These are phyloP conservation scores for Collybiopsis luxurians DNA, from an alignment of 768 basidiomycete genomes.

Conservation along the genomic window DNA sequence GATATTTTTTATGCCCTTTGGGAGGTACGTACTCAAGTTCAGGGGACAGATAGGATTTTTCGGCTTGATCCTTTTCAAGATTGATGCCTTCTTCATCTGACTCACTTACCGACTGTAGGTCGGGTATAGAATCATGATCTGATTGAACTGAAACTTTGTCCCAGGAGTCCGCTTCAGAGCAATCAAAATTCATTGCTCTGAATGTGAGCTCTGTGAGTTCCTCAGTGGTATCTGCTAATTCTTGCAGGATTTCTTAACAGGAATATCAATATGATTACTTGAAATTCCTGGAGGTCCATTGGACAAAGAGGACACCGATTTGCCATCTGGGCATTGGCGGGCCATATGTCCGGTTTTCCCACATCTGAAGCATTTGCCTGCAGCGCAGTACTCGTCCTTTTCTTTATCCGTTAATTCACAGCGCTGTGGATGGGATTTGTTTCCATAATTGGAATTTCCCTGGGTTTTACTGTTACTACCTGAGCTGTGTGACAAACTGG, in stretches of 20 bases:
- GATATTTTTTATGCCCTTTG: too few relatives aligned
- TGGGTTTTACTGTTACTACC: not conserved
- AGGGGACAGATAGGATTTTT: too few relatives aligned
- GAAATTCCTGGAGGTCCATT: slow-evolving; percentile 6
- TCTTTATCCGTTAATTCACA: slow-evolving; percentile 6
- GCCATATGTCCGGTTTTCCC: slow-evolving; percentile 7
- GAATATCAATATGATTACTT: slow-evolving; percentile 3
- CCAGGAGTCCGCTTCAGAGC: not conserved
- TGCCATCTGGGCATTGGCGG: slow-evolving; percentile 7
- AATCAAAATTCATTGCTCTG: not conserved
- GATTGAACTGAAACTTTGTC: not conserved
- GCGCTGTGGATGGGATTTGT: not conserved
- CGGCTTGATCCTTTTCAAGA: too few relatives aligned
- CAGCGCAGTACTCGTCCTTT: slow-evolving; percentile 6
- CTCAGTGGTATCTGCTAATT: slow-evolving; percentile 2
- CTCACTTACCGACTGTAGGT: not conserved
- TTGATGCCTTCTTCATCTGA: too few relatives aligned
- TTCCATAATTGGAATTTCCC: too few relatives aligned
- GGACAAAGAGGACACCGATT: not conserved
- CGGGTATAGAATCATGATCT: not conserved
- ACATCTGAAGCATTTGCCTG: slow-evolving; percentile 9
- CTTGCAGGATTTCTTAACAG: not conserved
- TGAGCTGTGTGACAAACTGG: too few relatives aligned
- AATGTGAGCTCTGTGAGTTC: not conserved
- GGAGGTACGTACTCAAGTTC: too few relatives aligned